A percentile compares a stretch with the other conserved stretches of the same genome.
phyloP scores from a whole-genome alignment of 495 filamentous ascomycete species.

The Hypoxylon crocopeplum region DNA sequence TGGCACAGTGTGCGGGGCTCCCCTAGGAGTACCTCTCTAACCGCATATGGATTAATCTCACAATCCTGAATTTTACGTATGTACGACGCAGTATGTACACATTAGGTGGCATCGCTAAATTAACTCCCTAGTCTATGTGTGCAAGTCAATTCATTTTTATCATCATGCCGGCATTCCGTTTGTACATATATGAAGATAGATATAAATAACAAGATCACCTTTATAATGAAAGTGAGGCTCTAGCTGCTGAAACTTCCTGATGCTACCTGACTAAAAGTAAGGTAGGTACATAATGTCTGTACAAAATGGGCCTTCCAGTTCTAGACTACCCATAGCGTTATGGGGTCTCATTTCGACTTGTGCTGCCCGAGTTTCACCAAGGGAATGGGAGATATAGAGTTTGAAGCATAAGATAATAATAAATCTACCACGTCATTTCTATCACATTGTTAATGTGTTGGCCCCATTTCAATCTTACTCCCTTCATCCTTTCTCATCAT shows the following conservation, averaged over 20 bases:
- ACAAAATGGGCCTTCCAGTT: slow-evolving; percentile 1
- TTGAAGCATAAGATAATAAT: no score
- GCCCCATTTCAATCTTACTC: no score
- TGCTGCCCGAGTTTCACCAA: slow-evolving; percentile 30
- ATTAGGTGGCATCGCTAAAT: slow-evolving; percentile 29
- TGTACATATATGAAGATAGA: no score
- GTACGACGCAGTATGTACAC: slow-evolving; percentile 8
- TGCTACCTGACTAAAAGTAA: slow-evolving; percentile 17
- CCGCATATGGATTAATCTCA: slow-evolving; percentile 15
- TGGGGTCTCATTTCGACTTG: slow-evolving; percentile 16
- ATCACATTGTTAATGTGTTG: no score
- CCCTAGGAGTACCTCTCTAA: slow-evolving; percentile 1
- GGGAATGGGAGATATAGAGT: no score
- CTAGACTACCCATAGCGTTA: slow-evolving; percentile 2
- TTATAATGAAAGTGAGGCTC: slow-evolving; percentile 21
- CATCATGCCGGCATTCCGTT: slow-evolving; percentile 3
- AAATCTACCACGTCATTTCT: no score
- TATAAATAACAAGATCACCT: no score
- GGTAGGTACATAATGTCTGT: slow-evolving; percentile 1
- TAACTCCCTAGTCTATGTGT: no score
- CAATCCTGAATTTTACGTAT: slow-evolving; percentile 35
- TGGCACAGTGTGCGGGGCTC: no score
- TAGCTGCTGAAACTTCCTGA: slow-evolving; percentile 19
- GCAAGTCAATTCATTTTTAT: slow-evolving; percentile 13
- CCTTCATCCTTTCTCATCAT: no score